These are phyloP conservation scores for Psilocybe sp. DNA, from an alignment of 768 basidiomycete genomes.

Conservation along the genomic window DNA sequence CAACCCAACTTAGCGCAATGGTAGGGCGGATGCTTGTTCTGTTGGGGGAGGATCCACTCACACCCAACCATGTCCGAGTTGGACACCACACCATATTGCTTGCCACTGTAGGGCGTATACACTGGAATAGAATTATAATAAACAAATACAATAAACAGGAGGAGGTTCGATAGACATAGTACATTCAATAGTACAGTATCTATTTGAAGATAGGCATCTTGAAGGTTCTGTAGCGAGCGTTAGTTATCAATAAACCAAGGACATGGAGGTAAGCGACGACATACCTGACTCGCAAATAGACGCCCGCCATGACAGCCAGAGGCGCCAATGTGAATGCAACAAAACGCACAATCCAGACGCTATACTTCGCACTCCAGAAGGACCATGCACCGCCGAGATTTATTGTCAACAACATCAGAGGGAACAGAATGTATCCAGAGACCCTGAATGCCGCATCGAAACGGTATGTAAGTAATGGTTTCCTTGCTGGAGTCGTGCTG, in stretches of 20 bases:
- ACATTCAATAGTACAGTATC: too few relatives aligned
- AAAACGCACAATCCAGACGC: slow-evolving; percentile 36
- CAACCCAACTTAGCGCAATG: too few relatives aligned
- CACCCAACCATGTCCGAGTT: too few relatives aligned
- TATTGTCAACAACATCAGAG: slow-evolving; percentile 56
- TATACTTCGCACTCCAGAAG: slow-evolving; percentile 46
- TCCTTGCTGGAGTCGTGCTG: neutral
- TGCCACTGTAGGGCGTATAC: too few relatives aligned
- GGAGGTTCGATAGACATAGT: too few relatives aligned
- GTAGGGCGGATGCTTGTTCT: too few relatives aligned
- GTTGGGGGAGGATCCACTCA: too few relatives aligned
- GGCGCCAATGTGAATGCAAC: slow-evolving; percentile 57
- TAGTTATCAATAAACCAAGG: neutral
- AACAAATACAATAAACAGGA: too few relatives aligned
- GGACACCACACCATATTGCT: too few relatives aligned
- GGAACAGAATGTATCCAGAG: slow-evolving; percentile 72
- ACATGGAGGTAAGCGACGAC: slow-evolving; percentile 7
- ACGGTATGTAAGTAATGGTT: neutral
- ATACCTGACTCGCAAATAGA: slow-evolving; percentile 54
- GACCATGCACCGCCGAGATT: slow-evolving; percentile 75
- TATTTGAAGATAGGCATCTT: slow-evolving; percentile 60
- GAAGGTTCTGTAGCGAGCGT: slow-evolving; percentile 37
- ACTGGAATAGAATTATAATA: too few relatives aligned
- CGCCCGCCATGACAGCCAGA: slow-evolving; percentile 36
- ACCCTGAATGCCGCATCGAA: slow-evolving; percentile 33